Evolutionary conservation across 78 protist genomes (phyloP).

Genomic region (Dictyostelium capitatum): DNA sequence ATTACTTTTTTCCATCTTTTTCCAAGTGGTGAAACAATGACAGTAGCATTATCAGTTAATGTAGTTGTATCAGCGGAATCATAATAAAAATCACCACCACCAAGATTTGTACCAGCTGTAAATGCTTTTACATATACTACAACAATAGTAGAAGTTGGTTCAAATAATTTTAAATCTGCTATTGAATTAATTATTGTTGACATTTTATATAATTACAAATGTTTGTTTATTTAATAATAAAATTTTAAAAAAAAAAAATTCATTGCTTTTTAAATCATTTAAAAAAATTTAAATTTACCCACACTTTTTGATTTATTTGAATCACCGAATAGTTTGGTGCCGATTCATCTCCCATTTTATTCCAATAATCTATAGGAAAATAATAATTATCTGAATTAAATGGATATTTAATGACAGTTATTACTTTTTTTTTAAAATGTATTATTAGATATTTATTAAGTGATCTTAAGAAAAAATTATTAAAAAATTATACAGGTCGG

Average conservation of each 20-base stretch:
- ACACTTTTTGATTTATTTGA: too few species aligned
- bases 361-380: neutral
- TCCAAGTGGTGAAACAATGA: neutral
- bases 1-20: conserved; percentile 17
- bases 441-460: too few species aligned
- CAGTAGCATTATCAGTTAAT: neutral
- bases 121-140: neutral
- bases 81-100: conserved; percentile 7
- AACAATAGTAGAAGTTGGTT: neutral
- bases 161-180: neutral
- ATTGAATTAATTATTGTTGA: neutral
- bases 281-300: neutral
- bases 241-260: neutral
- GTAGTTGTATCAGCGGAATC: neutral
- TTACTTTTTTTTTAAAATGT: neutral
- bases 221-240: neutral
- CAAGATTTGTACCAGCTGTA: neutral
- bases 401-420: too few species aligned
- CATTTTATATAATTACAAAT: too few species aligned
- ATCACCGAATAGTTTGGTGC: neutral
- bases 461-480: neutral
- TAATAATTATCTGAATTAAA: conserved; percentile 4
- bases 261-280: neutral
- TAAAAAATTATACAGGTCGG: neutral
- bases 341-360: neutral